These are phyloP conservation scores for Moesziomyces sp. DNA, from an alignment of 1,284 basidiomycete species.

Conservation along the genomic window DNA sequence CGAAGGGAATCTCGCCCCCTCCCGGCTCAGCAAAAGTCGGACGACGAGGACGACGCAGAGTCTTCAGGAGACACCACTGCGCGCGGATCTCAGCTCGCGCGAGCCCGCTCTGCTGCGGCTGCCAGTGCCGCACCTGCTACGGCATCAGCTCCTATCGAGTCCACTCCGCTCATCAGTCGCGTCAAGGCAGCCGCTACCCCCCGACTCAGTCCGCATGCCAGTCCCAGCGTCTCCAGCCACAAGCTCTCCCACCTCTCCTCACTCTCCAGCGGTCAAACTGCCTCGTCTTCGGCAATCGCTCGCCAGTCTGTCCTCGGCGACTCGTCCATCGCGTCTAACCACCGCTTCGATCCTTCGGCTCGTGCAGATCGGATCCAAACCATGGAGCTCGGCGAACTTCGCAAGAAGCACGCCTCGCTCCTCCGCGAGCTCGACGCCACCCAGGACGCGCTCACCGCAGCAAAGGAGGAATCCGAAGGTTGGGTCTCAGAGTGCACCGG, in stretches of 20 bases:
- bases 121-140: background rate
- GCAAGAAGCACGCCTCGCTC: slow-evolving; percentile 27
- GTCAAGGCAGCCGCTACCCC: slow-evolving; percentile 27
- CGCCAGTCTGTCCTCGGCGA: slow-evolving; percentile 6
- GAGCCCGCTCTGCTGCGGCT: background rate
- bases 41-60: slow-evolving; percentile 15
- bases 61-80: slow-evolving; percentile 37
- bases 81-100: slow-evolving; percentile 12
- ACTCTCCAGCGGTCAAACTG: slow-evolving; percentile 22
- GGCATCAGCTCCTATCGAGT: slow-evolving; percentile 21
- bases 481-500: slow-evolving; percentile 48
- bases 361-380: slow-evolving; percentile 38
- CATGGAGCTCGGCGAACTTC: slow-evolving; percentile 41
- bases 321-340: slow-evolving; percentile 18
- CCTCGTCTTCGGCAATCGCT: background rate
- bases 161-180: slow-evolving; percentile 33
- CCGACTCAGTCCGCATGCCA: slow-evolving; percentile 44
- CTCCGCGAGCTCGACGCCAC: slow-evolving; percentile 18
- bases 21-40: slow-evolving; percentile 13
- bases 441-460: slow-evolving; percentile 33
- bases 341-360: slow-evolving; percentile 33
- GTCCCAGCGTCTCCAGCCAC: slow-evolving; percentile 39
- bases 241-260: slow-evolving; percentile 41
- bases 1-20: slow-evolving; percentile 42
- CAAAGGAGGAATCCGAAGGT: slow-evolving; percentile 46